Evolutionary conservation across 192 early-diverging fungal genomes (phyloP).

Genomic region (Gaertneriomyces semiglobifer): DNA sequence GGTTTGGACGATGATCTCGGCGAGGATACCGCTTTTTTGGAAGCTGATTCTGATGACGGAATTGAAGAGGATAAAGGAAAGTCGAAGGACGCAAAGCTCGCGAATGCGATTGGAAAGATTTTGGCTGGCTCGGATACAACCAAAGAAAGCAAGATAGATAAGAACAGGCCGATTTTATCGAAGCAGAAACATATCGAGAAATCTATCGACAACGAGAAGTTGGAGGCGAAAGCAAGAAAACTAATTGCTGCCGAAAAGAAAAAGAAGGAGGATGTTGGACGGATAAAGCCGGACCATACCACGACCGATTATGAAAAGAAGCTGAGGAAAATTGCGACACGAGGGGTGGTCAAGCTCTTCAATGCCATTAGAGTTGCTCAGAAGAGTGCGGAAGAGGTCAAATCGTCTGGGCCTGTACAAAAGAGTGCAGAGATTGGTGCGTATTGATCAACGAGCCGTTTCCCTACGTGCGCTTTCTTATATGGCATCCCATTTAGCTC

Average conservation of each 20-base stretch:
- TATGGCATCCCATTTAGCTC: conserved; percentile 8
- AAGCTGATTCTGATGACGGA: neutral
- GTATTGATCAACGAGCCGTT: neutral
- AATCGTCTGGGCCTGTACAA: conserved; percentile 45
- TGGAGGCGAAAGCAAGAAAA: conserved; percentile 80
- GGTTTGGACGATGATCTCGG: conserved; percentile 25
- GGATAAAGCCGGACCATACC: conserved; percentile 70
- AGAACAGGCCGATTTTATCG: conserved; percentile 70
- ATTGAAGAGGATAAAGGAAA: conserved; percentile 21
- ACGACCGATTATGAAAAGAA: conserved; percentile 84
- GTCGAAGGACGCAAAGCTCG: conserved; percentile 54
- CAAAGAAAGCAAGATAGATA: too few species aligned
- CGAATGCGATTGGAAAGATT: conserved; percentile 67
- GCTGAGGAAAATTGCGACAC: conserved; percentile 85
- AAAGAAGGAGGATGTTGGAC: conserved; percentile 58
- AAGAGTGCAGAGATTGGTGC: conserved; percentile 30
- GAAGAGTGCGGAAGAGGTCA: conserved; percentile 65
- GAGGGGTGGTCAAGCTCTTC: conserved; percentile 90
- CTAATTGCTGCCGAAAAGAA: conserved; percentile 71
- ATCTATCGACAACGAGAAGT: conserved; percentile 77
- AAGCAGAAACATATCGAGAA: conserved; percentile 75
- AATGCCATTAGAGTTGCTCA: conserved; percentile 91
- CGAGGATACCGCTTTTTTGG: conserved; percentile 36
- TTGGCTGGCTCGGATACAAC: conserved; percentile 35
- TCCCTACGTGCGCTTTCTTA: neutral